Base-by-base conservation (phyloP, 2,329 filamentous ascomycete genomes). In the Trichophyton mentagrophytes region DNA sequence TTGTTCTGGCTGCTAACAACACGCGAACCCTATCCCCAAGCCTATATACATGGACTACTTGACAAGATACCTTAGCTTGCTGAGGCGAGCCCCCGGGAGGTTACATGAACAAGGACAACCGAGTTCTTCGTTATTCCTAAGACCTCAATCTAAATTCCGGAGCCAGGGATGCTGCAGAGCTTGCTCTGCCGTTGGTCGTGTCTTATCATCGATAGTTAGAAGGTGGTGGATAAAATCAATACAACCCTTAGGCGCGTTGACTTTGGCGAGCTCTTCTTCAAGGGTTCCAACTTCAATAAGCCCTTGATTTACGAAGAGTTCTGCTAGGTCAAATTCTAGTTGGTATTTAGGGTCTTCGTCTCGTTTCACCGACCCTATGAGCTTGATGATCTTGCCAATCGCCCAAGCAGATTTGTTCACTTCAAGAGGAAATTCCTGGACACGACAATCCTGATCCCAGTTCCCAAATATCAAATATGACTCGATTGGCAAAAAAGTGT, bases 101-200 rank as follows among this genome's bases (percentile, higher is more conserved):
- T 6, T 27, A 27, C 25, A 27, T 27, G 25, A 27, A 27, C 4
- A 27, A 27, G 25, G 25, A 27, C 25, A 27, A 6, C 25, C 25
- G 25, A 27, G 25, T 27, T 27, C 25, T 27, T 27, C 25, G 25
- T 4, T 6, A 27, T 27, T 6, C 4, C 25, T 27, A 27, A 6
- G 25, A 1, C 25, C 25, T 6, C 6, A 27, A 6, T 6, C 25
- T 27, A 59, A 15, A 36, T 22, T 20, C 44, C 58, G 58, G 46
- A 64, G 57, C 63, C 63, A 64, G 53, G 59, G 60, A 47, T 64
- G 61, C 17, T 61, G 56, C 27, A 61, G 40, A 17, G 61, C 63
- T 33, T 60, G 57, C 44, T 30, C 47, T 40, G 61, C 61, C 7
- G 57, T 64, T n/a, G 63, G 61, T n/a, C 63, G 59, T 42, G 44